Base-by-base conservation (phyloP, 225 moss, liverwort and hornwort genomes). In the Sphagnum contortum region DNA sequence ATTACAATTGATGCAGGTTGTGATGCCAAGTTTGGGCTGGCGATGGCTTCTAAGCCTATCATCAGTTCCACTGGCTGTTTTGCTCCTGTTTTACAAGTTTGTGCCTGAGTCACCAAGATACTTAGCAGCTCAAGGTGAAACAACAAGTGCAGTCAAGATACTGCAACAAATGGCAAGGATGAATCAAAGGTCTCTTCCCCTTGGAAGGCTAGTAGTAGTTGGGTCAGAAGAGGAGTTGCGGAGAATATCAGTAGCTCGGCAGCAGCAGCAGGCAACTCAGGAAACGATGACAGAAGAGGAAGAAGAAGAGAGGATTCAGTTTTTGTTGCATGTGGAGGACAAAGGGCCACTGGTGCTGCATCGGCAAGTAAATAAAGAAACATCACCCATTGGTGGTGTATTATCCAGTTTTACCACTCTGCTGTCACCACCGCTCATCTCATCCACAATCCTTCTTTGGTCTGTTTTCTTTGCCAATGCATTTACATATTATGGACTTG, bases 401-500 rank as follows among this genome's bases (percentile, higher is more conserved):
- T 63, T 82, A 69, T 81, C 85, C 64, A 85, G 12, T 66, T 83
- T 89, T 60, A 64, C 75, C 63, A 59, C 74, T 61, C 92, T 93
- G 8, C 66, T 93, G 76, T 88, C 90, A 62, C 88, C 88, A 65
- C 78, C 81, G 9, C 69, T 90, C 50, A 70, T 86, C 52, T 73
- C 73, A 45, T 93, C 93, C 69, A 93, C 93, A 53, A 69, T 93
- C 45, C 86, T 93, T 46, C 83, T 93, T 65, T 90, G 93, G 93
- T 81, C 83, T 68, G 90, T 93, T 67, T 93, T 90, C 74, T 90
- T 90, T 68, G 88, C 93, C 68, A 93, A 93, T 82, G 87, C 88
- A 65, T 92, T 92, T 64, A 89, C 89, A 49, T 92, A 92, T 80
- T 92, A 92, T 73, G 93, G 93, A 58, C 81, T 93, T 71, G 93